Percentiles rank a stretch among this genome's conserved stretches.
Evolutionary conservation across 1,284 basidiomycete species (phyloP).

Genomic region (Leccinum griseonigrum): DNA sequence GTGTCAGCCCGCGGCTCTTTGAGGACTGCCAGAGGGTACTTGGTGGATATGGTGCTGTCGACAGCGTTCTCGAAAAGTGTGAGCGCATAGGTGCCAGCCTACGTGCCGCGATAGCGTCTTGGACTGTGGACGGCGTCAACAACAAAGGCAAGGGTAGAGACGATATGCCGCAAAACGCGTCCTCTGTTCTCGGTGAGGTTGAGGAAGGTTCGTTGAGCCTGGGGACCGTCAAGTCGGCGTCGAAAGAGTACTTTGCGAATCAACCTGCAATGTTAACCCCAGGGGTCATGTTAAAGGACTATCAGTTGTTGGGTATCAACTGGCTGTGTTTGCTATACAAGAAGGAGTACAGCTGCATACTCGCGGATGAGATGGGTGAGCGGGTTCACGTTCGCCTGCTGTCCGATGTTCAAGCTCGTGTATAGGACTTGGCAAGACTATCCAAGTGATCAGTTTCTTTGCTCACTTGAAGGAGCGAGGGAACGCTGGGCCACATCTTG

Average conservation of each 20-base stretch:
- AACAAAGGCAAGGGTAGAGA: conserved; percentile 41
- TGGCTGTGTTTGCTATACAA: conserved; percentile 92
- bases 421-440: conserved; percentile 93
- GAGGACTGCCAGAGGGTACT: conserved; percentile 90
- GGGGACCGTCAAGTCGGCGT: conserved; percentile 42
- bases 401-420: background rate
- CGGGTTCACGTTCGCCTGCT: conserved; percentile 3
- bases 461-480: conserved; percentile 83
- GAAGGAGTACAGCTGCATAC: conserved; percentile 85
- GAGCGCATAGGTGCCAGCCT: conserved; percentile 79
- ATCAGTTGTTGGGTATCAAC: conserved; percentile 96
- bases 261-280: conserved; percentile 76
- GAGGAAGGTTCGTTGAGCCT: conserved; percentile 66
- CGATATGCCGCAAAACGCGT: conserved; percentile 23
- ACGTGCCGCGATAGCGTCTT: conserved; percentile 71
- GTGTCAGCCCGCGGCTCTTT: conserved; percentile 88
- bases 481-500: conserved; percentile 82
- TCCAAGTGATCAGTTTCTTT: conserved; percentile 97
- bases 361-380: conserved; percentile 96
- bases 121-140: conserved; percentile 54
- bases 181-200: conserved; percentile 34
- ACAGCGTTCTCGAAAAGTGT: conserved; percentile 85
- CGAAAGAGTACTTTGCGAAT: conserved; percentile 64
- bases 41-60: conserved; percentile 88
- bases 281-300: conserved; percentile 87